These are phyloP conservation scores for Tolypocladium ophioglossoides DNA, from an alignment of 2,329 filamentous ascomycete genomes.

Conservation along the genomic window DNA sequence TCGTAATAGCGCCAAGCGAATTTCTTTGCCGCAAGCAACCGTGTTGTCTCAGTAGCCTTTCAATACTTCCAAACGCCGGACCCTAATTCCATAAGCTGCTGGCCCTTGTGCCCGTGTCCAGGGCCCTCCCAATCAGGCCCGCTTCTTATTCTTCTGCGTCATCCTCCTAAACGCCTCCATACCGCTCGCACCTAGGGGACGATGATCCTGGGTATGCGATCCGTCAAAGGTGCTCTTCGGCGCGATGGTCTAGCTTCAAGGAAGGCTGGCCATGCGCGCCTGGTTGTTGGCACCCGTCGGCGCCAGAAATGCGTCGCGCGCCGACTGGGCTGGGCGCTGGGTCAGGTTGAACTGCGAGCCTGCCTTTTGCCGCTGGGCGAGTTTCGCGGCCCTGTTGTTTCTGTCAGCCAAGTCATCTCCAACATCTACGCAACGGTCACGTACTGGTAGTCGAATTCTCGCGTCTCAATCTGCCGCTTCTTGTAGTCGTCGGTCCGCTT, in stretches of 20 bases:
- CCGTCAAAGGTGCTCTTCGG: constrained; percentile 52
- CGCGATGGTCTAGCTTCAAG: constrained; percentile 48
- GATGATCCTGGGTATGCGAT: constrained; percentile 37
- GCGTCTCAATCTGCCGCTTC: constrained; percentile 60
- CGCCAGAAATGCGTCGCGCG: constrained; percentile 41
- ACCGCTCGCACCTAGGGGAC: constrained; percentile 52
- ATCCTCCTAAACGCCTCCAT: constrained; percentile 56
- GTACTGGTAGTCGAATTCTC: constrained; percentile 54
- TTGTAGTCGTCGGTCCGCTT: constrained; percentile 92
- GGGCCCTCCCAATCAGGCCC: constrained; percentile 6
- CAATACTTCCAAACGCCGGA: not conserved
- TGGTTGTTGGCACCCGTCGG: constrained; percentile 44
- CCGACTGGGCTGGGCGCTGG: constrained; percentile 34
- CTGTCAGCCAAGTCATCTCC: constrained; percentile 2
- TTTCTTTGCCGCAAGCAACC: too few relatives aligned
- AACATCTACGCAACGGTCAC: constrained; percentile 14
- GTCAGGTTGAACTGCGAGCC: constrained; percentile 39
- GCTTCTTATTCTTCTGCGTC: constrained; percentile 53
- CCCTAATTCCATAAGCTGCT: not conserved
- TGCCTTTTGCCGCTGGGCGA: constrained; percentile 37
- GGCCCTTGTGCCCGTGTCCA: not conserved
- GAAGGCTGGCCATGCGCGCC: constrained; percentile 43
- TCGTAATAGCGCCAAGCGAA: not conserved
- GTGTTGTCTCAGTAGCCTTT: not conserved
- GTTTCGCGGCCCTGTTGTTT: constrained; percentile 41